Evolutionary conservation across 2,329 filamentous ascomycete species (phyloP).

Genomic region (Nannizziopsis barbatae): DNA sequence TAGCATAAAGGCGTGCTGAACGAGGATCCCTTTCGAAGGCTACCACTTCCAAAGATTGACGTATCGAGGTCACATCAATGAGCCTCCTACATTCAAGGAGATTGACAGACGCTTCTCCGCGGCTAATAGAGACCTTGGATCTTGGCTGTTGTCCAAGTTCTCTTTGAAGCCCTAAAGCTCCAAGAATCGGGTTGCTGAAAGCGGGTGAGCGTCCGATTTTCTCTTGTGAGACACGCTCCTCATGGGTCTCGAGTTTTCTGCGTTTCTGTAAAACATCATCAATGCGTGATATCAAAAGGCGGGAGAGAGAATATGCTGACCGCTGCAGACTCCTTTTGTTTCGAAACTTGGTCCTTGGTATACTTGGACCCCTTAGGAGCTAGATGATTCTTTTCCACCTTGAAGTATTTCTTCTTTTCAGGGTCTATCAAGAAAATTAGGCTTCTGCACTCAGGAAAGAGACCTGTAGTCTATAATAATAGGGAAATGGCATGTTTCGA

Average conservation of each 20-base stretch:
- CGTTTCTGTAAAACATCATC: slow-evolving; percentile 20
- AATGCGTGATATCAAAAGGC: not conserved
- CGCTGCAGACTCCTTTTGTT: slow-evolving; percentile 13
- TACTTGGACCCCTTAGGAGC: slow-evolving; percentile 32
- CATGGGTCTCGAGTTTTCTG: slow-evolving; percentile 19
- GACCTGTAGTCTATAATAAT: too few relatives aligned
- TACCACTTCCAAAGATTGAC: slow-evolving; percentile 22
- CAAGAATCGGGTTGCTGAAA: slow-evolving; percentile 23
- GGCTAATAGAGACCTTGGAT: slow-evolving; percentile 19
- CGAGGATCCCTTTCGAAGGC: slow-evolving; percentile 27
- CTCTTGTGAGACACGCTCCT: slow-evolving; percentile 24
- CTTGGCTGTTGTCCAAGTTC: slow-evolving; percentile 24
- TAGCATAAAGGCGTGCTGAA: slow-evolving; percentile 28
- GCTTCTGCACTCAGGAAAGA: not conserved
- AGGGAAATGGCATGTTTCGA: too few relatives aligned
- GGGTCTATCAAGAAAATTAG: slow-evolving; percentile 22
- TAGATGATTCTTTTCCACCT: slow-evolving; percentile 45
- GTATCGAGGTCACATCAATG: slow-evolving; percentile 19
- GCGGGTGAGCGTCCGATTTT: slow-evolving; percentile 25
- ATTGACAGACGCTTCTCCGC: slow-evolving; percentile 25
- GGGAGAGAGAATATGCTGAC: not conserved
- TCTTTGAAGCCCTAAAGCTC: slow-evolving; percentile 16
- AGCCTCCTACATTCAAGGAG: slow-evolving; percentile 25
- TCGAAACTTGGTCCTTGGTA: slow-evolving; percentile 12
- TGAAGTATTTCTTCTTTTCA: slow-evolving; percentile 56